Evolutionary conservation across 148 eudicot species (phyloP).

Genomic region (Spergularia bocconei): DNA sequence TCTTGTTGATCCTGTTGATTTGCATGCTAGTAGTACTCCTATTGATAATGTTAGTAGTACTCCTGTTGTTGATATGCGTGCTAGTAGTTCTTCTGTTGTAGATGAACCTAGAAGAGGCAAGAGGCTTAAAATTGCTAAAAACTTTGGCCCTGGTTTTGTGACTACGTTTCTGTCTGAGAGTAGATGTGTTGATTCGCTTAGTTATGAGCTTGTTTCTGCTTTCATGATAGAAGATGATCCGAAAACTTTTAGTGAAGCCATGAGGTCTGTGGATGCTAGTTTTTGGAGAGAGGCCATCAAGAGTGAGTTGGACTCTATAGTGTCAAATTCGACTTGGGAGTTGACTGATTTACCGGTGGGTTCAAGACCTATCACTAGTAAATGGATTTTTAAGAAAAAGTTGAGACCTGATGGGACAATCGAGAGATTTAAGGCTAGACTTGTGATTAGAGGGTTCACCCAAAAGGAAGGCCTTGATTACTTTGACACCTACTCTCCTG

Average conservation of each 20-base stretch:
- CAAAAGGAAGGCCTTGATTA: too few relatives aligned
- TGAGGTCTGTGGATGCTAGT: background rate
- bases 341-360: too few relatives aligned
- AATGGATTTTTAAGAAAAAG: too few relatives aligned
- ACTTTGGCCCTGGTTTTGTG: background rate
- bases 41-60: too few relatives aligned
- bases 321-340: too few relatives aligned
- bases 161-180: background rate
- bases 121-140: background rate
- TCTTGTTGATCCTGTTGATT: too few relatives aligned
- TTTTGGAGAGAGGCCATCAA: background rate
- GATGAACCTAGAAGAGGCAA: background rate
- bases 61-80: too few relatives aligned
- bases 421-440: background rate
- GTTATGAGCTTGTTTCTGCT: background rate
- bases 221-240: background rate
- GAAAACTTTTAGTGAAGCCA: background rate
- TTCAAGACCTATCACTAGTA: too few relatives aligned
- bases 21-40: too few relatives aligned
- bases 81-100: too few relatives aligned
- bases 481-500: too few relatives aligned
- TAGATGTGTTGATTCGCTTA: background rate
- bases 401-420: background rate
- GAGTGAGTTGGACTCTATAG: background rate
- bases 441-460: background rate